These are phyloP conservation scores for Collybiopsis confluens DNA, from an alignment of 768 basidiomycete species.

Conservation along the genomic window DNA sequence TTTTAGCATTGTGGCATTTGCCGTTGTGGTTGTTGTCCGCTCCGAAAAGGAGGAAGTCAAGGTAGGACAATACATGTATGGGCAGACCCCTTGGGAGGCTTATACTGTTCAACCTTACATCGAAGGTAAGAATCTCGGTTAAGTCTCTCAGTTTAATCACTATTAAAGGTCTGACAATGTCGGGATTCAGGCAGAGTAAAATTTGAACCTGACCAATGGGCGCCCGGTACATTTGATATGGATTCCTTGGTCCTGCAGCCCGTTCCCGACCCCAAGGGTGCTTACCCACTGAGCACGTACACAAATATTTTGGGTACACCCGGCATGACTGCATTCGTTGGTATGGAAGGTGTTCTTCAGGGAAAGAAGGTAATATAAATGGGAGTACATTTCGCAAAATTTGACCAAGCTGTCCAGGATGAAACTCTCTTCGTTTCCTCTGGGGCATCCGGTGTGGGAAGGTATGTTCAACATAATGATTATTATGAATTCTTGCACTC, in stretches of 20 bases:
- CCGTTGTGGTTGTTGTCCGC: slow-evolving; percentile 28
- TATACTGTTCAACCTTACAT: slow-evolving; percentile 19
- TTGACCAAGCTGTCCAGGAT: too few relatives aligned
- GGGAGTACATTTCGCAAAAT: too few relatives aligned
- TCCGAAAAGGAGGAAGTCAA: slow-evolving; percentile 24
- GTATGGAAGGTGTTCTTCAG: slow-evolving; percentile 19
- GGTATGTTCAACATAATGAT: slow-evolving; percentile 5
- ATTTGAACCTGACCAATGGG: slow-evolving; percentile 12
- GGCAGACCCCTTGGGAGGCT: slow-evolving; percentile 19
- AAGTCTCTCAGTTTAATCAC: too few relatives aligned
- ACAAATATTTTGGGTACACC: slow-evolving; percentile 17
- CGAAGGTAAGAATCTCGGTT: slow-evolving; percentile 9
- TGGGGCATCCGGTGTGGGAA: slow-evolving; percentile 20
- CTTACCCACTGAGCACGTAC: slow-evolving; percentile 18
- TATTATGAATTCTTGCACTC: too few relatives aligned
- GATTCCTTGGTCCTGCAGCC: slow-evolving; percentile 16
- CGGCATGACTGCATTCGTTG: slow-evolving; percentile 26
- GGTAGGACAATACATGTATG: slow-evolving; percentile 27
- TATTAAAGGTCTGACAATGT: too few relatives aligned
- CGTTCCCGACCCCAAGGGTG: slow-evolving; percentile 19
- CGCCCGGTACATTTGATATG: slow-evolving; percentile 18
- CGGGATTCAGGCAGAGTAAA: slow-evolving; percentile 11
- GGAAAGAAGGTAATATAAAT: slow-evolving; percentile 11
- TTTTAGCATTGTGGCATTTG: slow-evolving; percentile 16
- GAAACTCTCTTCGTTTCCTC: slow-evolving; percentile 21